phyloP scores from a whole-genome alignment of 768 basidiomycete species.

The Symmetrospora coprosmae region DNA sequence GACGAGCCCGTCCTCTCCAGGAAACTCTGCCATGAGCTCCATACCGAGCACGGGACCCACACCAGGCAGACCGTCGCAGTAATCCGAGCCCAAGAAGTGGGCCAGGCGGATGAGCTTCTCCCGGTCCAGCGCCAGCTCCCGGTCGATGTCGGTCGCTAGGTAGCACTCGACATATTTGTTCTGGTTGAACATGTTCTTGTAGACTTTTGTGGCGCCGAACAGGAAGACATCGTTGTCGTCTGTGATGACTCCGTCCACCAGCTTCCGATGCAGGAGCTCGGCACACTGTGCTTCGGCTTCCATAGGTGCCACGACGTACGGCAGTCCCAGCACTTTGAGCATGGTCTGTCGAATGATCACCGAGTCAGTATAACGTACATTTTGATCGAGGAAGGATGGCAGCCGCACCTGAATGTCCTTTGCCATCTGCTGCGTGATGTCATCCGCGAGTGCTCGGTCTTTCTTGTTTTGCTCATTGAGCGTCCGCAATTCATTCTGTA shows the following conservation, averaged over 20 bases:
- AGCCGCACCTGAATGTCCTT: constrained; percentile 52
- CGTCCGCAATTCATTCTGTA: constrained; percentile 73
- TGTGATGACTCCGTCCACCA: constrained; percentile 95
- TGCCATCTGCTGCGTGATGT: constrained; percentile 88
- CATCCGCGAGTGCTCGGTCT: constrained; percentile 85
- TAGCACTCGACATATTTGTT: constrained; percentile 98
- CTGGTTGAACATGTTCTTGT: constrained; percentile 99
- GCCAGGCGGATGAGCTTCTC: constrained; percentile 77
- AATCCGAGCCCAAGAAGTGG: constrained; percentile 90
- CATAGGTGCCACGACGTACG: constrained; percentile 96
- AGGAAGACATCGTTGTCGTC: constrained; percentile 98
- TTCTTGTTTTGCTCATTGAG: constrained; percentile 71
- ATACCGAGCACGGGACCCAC: constrained; percentile 92
- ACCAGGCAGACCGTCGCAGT: constrained; percentile 78
- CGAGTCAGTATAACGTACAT: not conserved
- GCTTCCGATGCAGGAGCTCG: constrained; percentile 61
- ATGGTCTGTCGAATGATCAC: constrained; percentile 48
- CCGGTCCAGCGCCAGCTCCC: constrained; percentile 74
- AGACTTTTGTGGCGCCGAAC: constrained; percentile 86
- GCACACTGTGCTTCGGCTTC: constrained; percentile 99
- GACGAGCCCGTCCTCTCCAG: constrained; percentile 59
- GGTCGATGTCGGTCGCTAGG: constrained; percentile 60
- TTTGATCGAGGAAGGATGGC: not conserved
- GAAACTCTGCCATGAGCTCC: constrained; percentile 87
- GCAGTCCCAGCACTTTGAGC: constrained; percentile 86